phyloP scores from a whole-genome alignment of 1,284 basidiomycete species.

The Puccinia brachypodii region DNA sequence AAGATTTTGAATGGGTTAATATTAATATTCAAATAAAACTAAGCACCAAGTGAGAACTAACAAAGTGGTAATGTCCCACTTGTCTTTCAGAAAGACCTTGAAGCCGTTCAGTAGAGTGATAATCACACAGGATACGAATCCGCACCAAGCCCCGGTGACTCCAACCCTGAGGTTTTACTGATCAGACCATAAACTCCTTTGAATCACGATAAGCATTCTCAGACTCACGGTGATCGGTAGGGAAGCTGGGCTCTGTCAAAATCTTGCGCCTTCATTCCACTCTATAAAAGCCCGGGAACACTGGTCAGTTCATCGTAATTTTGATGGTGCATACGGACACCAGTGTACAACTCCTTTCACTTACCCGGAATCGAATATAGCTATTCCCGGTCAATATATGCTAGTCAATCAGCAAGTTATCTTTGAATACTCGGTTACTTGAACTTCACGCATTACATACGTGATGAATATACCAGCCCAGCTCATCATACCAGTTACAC shows the following conservation, averaged over 20 bases:
- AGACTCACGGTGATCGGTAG: slow-evolving; percentile 60
- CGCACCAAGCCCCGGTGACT: slow-evolving; percentile 43
- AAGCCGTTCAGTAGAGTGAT: slow-evolving; percentile 47
- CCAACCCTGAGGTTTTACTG: slow-evolving; percentile 14
- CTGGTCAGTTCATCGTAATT: neutral
- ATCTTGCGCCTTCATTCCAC: slow-evolving; percentile 73
- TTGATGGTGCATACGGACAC: neutral
- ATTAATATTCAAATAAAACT: neutral
- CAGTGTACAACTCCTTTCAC: neutral
- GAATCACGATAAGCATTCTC: neutral
- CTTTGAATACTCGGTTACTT: slow-evolving; percentile 59
- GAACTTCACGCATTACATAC: slow-evolving; percentile 62
- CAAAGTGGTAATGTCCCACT: slow-evolving; percentile 38
- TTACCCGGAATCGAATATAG: slow-evolving; percentile 47
- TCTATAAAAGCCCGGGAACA: slow-evolving; percentile 57
- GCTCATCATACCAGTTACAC: slow-evolving; percentile 66
- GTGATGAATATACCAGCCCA: slow-evolving; percentile 81
- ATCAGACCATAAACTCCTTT: neutral
- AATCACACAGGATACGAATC: slow-evolving; percentile 31
- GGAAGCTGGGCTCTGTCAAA: slow-evolving; percentile 69
- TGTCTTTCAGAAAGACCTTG: slow-evolving; percentile 34
- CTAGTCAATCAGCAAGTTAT: neutral
- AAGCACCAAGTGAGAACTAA: neutral
- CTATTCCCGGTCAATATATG: slow-evolving; percentile 8
- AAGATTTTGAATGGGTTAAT: neutral